phyloP scores from a whole-genome alignment of 108 stramenopile species.

The Pseudonitzschia delicatissima region DNA sequence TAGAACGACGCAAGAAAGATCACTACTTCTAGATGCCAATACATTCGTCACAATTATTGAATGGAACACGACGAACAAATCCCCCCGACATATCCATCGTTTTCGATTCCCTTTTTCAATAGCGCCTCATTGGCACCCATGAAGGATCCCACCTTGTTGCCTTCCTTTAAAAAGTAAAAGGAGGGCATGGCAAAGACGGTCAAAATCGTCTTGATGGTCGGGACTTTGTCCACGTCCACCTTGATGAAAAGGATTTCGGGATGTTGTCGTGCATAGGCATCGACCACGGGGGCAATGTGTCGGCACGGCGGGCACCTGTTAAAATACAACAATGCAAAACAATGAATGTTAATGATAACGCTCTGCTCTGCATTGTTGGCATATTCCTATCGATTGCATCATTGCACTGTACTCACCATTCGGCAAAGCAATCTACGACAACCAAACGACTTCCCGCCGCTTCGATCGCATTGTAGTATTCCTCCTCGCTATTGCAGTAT shows the following conservation, averaged over 20 bases:
- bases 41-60: background rate
- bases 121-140: conserved; percentile 34
- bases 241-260: conserved; percentile 44
- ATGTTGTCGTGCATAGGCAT: conserved; percentile 30
- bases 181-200: conserved; percentile 57
- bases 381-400: background rate
- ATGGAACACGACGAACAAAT: conserved; percentile 29
- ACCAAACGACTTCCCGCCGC: conserved; percentile 27
- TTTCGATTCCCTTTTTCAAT: conserved; percentile 26
- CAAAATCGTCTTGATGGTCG: conserved; percentile 27
- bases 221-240: conserved; percentile 51
- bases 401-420: conserved; percentile 39
- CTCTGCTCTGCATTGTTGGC: background rate
- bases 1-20: no score
- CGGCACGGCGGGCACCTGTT: conserved; percentile 37
- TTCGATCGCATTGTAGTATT: conserved; percentile 25
- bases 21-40: no score
- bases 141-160: conserved; percentile 36
- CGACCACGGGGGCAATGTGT: conserved; percentile 46
- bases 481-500: conserved; percentile 24
- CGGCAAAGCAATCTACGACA: conserved; percentile 44
- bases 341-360: background rate
- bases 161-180: conserved; percentile 40
- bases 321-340: background rate
- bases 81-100: conserved; percentile 27